Evolutionary conservation across 352 stramenopile genomes (phyloP).

Genomic region (Pythium folliculosum): DNA sequence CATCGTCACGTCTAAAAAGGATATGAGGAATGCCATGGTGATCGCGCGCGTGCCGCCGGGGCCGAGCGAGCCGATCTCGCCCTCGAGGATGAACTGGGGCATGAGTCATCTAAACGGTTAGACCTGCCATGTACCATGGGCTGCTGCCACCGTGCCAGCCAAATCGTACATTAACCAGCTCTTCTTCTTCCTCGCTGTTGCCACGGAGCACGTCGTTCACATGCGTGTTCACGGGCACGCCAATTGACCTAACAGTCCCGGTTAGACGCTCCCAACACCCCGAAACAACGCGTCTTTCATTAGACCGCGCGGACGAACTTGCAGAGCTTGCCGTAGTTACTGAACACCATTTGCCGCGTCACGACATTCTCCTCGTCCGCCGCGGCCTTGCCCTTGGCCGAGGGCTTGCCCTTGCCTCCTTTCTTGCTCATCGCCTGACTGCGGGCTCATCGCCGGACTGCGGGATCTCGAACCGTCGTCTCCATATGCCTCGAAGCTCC

Average conservation of each 20-base stretch:
- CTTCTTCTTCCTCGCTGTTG: constrained; percentile 57
- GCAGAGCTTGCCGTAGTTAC: constrained; percentile 80
- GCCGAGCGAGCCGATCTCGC: constrained; percentile 59
- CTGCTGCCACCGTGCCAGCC: no score
- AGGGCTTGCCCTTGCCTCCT: constrained; percentile 35
- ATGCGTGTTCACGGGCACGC: constrained; percentile 59
- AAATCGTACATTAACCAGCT: constrained; percentile 61
- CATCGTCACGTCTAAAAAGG: constrained; percentile 31
- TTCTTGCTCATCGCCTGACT: constrained; percentile 76
- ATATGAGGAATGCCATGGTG: constrained; percentile 81
- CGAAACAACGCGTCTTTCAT: not conserved
- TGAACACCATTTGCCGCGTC: constrained; percentile 56
- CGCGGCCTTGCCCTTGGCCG: constrained; percentile 45
- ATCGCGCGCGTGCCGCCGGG: constrained; percentile 67
- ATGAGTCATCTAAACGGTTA: no score
- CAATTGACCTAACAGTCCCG: constrained; percentile 50
- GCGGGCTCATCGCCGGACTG: no score
- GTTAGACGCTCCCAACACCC: not conserved
- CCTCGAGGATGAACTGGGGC: constrained; percentile 73
- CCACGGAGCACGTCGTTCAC: constrained; percentile 72
- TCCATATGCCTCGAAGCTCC: no score
- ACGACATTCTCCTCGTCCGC: constrained; percentile 69
- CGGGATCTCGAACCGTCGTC: constrained; percentile 28
- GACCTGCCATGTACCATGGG: no score
- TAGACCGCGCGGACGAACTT: constrained; percentile 37